Percentiles rank a stretch among this genome's conserved stretches.
phyloP scores from a whole-genome alignment of 2,329 filamentous ascomycete genomes.

The Verticillium dahliae region DNA sequence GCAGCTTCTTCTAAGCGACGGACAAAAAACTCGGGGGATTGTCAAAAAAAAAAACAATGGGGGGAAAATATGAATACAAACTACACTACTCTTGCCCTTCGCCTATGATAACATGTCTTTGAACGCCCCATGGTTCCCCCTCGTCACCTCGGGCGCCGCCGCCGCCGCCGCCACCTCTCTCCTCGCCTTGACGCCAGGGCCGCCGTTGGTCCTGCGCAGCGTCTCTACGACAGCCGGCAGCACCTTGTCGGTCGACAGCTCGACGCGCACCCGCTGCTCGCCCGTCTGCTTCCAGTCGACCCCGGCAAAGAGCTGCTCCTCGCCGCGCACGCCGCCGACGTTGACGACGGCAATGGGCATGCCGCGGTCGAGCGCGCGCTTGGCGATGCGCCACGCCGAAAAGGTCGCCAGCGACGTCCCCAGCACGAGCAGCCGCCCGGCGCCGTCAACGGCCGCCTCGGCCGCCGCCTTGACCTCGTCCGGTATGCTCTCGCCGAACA shows the following conservation, averaged over 20 bases:
- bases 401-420: slow-evolving; percentile 92
- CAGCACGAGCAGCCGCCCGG: slow-evolving; percentile 68
- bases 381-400: slow-evolving; percentile 86
- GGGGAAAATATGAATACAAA: neutral
- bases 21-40: too few relatives aligned
- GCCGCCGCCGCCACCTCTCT: neutral
- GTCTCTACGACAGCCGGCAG: slow-evolving; percentile 50
- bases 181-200: too few relatives aligned
- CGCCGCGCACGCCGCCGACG: slow-evolving; percentile 74
- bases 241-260: slow-evolving; percentile 50
- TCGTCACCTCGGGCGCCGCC: neutral
- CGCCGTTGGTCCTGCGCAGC: slow-evolving; percentile 27
- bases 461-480: slow-evolving; percentile 64
- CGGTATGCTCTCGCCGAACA: slow-evolving; percentile 90
- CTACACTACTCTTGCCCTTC: neutral
- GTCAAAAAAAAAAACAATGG: too few relatives aligned
- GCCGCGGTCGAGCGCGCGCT: slow-evolving; percentile 70
- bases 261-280: slow-evolving; percentile 46
- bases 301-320: slow-evolving; percentile 62
- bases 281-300: slow-evolving; percentile 46
- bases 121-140: slow-evolving; percentile 32
- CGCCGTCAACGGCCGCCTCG: slow-evolving; percentile 72
- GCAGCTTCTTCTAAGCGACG: slow-evolving; percentile 42
- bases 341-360: slow-evolving; percentile 88
- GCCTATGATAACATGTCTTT: slow-evolving; percentile 54